Conservation (phyloP, 2,329 filamentous ascomycete species). For the Penicillium frequentans region DNA sequence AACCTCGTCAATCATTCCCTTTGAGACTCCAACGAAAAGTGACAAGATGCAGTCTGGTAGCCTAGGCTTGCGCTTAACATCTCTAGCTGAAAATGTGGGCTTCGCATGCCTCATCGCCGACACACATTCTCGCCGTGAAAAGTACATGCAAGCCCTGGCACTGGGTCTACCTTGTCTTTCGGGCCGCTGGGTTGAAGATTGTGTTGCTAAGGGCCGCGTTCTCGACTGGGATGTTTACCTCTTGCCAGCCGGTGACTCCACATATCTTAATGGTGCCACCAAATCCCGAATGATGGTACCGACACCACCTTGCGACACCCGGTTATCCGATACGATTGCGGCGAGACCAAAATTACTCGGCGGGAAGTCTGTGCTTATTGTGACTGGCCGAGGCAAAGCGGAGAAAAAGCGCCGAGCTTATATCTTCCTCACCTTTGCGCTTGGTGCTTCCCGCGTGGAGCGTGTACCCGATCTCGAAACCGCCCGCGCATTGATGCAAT, state of each 20-base stretch:
- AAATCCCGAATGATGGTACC: constrained; percentile 68
- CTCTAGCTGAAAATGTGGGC: constrained; percentile 56
- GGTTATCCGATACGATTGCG: constrained; percentile 58
- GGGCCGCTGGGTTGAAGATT: constrained; percentile 76
- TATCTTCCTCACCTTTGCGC: constrained; percentile 73
- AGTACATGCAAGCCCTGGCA: constrained; percentile 93
- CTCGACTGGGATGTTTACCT: constrained; percentile 80
- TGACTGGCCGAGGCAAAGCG: constrained; percentile 65
- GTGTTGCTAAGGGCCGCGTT: constrained; percentile 60
- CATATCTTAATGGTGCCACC: constrained; percentile 72
- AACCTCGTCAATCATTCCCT: constrained; percentile 29
- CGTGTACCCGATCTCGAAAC: constrained; percentile 66
- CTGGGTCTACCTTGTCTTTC: constrained; percentile 85
- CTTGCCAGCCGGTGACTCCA: constrained; percentile 79
- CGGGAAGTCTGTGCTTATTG: constrained; percentile 67
- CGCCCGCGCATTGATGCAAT: constrained; percentile 60
- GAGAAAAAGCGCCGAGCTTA: constrained; percentile 69
- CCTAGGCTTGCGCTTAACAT: constrained; percentile 54
- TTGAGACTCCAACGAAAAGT: constrained; percentile 29
- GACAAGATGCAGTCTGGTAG: constrained; percentile 16
- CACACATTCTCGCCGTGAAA: constrained; percentile 78
- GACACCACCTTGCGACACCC: constrained; percentile 60
- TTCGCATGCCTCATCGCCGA: constrained; percentile 88
- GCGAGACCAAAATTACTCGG: constrained; percentile 64
- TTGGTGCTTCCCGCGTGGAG: constrained; percentile 69